phyloP scores from a whole-genome alignment of 23 red algal genomes.

The Chondrus crispus region DNA sequence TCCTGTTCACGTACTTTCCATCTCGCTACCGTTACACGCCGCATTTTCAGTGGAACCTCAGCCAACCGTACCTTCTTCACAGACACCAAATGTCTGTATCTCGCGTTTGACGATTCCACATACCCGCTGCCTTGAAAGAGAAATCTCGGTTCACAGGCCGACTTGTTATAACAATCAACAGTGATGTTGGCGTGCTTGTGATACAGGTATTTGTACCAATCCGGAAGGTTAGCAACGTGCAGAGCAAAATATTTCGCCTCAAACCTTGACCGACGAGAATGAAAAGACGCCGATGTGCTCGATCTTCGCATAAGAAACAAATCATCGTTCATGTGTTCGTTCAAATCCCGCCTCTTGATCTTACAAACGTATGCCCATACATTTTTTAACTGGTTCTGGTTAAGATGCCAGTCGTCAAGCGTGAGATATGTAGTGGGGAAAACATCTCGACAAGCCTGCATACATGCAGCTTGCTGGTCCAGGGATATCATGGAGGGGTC shows the following conservation, averaged over 20 bases:
- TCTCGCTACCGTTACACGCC: background rate
- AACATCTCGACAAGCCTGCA: background rate
- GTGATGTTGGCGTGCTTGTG: background rate
- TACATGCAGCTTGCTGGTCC: background rate
- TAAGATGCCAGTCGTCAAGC: background rate
- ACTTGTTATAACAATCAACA: background rate
- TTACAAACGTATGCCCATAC: background rate
- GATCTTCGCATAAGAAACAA: background rate
- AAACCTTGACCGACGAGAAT: background rate
- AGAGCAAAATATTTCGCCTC: background rate
- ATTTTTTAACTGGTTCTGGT: background rate
- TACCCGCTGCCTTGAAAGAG: background rate
- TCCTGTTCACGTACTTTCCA: too few species aligned
- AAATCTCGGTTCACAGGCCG: background rate
- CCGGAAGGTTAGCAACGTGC: background rate
- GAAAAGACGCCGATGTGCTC: background rate
- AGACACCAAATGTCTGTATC: background rate
- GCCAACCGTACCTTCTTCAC: background rate
- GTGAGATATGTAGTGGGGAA: background rate
- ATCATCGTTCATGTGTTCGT: background rate
- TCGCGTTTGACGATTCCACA: background rate
- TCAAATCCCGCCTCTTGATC: background rate
- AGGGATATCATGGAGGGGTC: background rate
- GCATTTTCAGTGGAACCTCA: background rate
- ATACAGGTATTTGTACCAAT: conserved; percentile 19